Conservation (phyloP, 441 rosid species). For the Mallotus repandus region DNA sequence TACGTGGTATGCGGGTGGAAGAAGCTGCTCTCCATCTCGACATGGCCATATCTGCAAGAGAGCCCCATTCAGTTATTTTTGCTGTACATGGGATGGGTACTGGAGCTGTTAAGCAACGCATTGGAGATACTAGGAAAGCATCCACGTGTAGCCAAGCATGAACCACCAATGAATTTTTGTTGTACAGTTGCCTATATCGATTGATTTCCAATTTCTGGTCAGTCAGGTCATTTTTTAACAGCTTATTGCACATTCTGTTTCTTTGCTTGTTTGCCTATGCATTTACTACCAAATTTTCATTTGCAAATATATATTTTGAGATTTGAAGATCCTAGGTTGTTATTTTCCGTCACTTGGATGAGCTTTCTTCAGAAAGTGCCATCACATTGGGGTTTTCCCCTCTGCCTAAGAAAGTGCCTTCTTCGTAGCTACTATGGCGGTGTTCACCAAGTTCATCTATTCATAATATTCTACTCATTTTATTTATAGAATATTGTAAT, state of each 20-base stretch:
- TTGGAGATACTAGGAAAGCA: conserved; percentile 55
- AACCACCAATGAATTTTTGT: conserved; percentile 75
- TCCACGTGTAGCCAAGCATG: conserved; percentile 59
- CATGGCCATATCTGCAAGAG: conserved; percentile 56
- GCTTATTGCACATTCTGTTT: background rate
- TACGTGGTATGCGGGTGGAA: conserved; percentile 78
- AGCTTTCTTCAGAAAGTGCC: too few species aligned
- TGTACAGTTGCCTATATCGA: conserved; percentile 89
- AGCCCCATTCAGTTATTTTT: conserved; percentile 51
- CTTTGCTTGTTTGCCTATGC: background rate
- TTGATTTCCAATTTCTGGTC: conserved; percentile 23
- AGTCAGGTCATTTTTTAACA: background rate
- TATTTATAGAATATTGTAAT: background rate
- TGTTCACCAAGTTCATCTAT: too few species aligned
- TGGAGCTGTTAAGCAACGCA: conserved; percentile 67
- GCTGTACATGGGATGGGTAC: conserved; percentile 82
- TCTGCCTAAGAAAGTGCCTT: too few species aligned
- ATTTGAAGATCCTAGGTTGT: too few species aligned
- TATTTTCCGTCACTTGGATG: too few species aligned
- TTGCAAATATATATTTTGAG: background rate
- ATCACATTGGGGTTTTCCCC: too few species aligned
- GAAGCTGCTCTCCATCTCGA: conserved; percentile 71
- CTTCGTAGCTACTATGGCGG: too few species aligned
- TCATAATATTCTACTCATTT: too few species aligned
- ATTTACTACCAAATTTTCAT: background rate